Base-by-base conservation (phyloP, 495 filamentous ascomycete genomes). In the Apodospora peruviana region DNA sequence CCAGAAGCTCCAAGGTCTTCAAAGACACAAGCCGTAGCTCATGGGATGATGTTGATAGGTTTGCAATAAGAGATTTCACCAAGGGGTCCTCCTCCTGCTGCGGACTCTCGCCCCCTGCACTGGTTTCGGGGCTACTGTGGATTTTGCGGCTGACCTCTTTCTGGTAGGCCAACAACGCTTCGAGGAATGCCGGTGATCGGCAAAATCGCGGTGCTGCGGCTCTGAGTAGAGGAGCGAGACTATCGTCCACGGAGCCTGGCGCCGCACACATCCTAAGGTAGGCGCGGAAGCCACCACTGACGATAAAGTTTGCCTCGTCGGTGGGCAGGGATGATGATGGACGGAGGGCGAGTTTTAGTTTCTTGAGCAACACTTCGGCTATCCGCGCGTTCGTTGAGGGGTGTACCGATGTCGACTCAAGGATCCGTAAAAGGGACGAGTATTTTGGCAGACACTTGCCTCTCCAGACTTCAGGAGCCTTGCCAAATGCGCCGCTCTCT, bases 21-120 rank as follows among this genome's bases (percentile, higher is more conserved):
- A 98, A 68, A 18, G 88, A 88, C 0, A 81, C 70, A 1, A 85
- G 65, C 45, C 93, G 75, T 17, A 93, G 65, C 20, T 78, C 71
- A 55, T 90, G 86, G 19, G 85, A 91, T 12, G 82, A 77, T 1
- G 81, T 77, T 2, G 81, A 78, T 14, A 97, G 76, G 47, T 89
- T 91, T 18, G 77, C 69, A 50, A 88, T 75, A 17, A 96, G 60
- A 5, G 74, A 78, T 23, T 77, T 68, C 11, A 80, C 66, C 40
- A 94, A 74, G 2, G 70, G 68, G 32, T 84, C 74, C 20, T 74
- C 61, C 25, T 75, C 62, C 9, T 70, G 69, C 23, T 74, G 66
- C 20, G 70, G 61, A 24, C 71, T 67, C 0, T 67, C 62, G 39
- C 58, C 56, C 12, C 61, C 63, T 10, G 56, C 66, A 49, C 47